Evolutionary conservation across 148 eudicot species (phyloP).

Genomic region (Rhododendron molle): DNA sequence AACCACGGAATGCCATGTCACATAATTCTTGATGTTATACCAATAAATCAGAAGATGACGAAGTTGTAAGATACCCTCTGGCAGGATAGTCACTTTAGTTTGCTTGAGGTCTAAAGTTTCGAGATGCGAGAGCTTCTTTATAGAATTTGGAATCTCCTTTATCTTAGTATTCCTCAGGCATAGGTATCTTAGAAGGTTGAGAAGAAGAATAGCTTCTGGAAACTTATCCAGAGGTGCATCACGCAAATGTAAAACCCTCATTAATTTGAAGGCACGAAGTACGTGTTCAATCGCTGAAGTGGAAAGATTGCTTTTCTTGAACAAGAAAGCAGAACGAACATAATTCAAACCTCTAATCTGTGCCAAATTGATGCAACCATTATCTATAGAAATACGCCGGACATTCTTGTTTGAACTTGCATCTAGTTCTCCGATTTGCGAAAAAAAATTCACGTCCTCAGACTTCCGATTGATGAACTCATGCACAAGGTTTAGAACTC

Average conservation of each 20-base stretch:
- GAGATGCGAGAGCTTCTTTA: no score
- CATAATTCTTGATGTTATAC: background rate
- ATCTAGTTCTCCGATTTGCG: background rate
- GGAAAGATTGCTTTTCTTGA: background rate
- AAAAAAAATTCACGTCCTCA: constrained; percentile 2
- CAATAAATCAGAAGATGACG: background rate
- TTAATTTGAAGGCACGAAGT: background rate
- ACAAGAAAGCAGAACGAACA: background rate
- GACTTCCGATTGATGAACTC: constrained; percentile 9
- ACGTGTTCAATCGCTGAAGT: background rate
- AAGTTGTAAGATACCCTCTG: constrained; percentile 18
- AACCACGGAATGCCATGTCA: background rate
- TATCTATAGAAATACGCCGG: constrained; percentile 19
- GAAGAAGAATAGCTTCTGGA: constrained; percentile 13
- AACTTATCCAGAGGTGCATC: constrained; percentile 16
- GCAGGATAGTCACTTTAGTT: constrained; percentile 18
- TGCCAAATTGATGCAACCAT: background rate
- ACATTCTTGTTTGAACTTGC: background rate
- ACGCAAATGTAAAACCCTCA: background rate
- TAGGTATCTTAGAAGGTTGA: constrained; percentile 23
- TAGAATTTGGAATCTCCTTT: no score
- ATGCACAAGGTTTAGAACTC: constrained; percentile 16
- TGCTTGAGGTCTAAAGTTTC: background rate
- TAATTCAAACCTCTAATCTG: background rate
- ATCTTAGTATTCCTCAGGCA: no score